Base-by-base conservation (phyloP, 1,139 yeast species). In the Saccharomycopsis hybrid region DNA sequence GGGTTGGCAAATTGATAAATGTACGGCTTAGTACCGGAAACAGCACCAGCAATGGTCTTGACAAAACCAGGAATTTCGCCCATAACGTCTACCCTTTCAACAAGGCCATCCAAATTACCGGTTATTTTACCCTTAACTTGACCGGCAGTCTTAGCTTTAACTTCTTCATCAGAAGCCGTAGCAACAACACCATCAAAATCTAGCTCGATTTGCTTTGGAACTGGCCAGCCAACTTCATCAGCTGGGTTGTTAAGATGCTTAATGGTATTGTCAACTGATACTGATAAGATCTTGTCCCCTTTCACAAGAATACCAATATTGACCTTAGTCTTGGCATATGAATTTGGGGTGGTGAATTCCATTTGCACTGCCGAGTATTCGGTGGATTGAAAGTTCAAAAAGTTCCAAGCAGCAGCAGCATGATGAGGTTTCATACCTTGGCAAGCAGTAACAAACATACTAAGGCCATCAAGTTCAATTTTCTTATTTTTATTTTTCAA, bases 351-450 rank as follows among this genome's bases (percentile, higher is more conserved):
- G 47, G 92, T 85, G 71, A 88, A 92, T 67, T 92, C 97, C 97
- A 92, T 92, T 58, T 86, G 78, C 28, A 89, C 81, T 5, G 87
- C 95, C 38, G 92, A 74, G 60, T 76, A 72, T 41, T 80, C 72
- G 46, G 80, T 76, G 28, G 95, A 85, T 64, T 88, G 96, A 75
- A 86, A 90, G 68, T 87, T 86, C 58, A 87, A 69, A 66, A 92
- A 92, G 69, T 92, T 94, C 98, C 98, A 92, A 28, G 89, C 70
- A 57, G 95, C 87, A 52, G 98, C 98, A 36, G 97, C 97, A 67
- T 92, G 98, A 67, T 92, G 97, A 11, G 98, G 98, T 68, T 92
- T 92, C 97, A 92, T 90, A 55, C 97, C 97, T 71, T 92, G 98
- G 59, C 89, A 70, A n/a, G 98, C 98, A 95, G 87, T 85, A 47